Conservation (phyloP, 352 stramenopile genomes). For the Globisporangium recalcitrans region DNA sequence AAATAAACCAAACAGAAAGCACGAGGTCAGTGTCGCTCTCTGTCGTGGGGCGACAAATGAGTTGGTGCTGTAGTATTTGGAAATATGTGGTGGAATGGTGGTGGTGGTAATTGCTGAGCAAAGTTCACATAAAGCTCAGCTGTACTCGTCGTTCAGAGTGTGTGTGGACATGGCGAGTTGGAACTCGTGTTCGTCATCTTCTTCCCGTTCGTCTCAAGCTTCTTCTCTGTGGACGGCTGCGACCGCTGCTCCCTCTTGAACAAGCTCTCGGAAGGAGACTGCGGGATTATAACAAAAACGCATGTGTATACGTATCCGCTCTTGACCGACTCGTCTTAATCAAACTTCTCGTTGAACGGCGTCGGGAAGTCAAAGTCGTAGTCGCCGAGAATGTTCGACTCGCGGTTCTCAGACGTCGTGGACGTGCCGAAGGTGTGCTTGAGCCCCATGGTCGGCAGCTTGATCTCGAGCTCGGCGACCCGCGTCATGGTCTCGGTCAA, state of each 20-base stretch:
- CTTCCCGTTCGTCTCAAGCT: neutral
- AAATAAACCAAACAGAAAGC: too few relatives aligned
- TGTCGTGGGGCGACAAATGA: neutral
- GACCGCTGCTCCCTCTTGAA: neutral
- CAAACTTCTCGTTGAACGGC: conserved; percentile 60
- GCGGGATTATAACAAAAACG: neutral
- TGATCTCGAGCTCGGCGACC: conserved; percentile 79
- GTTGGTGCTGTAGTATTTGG: neutral
- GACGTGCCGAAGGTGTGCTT: conserved; percentile 46
- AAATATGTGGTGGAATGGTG: neutral
- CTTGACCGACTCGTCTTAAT: conserved; percentile 13
- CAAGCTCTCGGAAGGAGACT: conserved; percentile 1
- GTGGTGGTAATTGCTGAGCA: neutral
- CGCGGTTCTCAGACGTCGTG: conserved; percentile 44
- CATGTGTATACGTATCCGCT: too few relatives aligned
- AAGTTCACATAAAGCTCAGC: neutral
- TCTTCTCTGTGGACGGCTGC: neutral
- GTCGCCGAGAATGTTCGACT: conserved; percentile 33
- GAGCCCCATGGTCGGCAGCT: conserved; percentile 38
- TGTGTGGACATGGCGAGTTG: neutral
- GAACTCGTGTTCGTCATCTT: neutral
- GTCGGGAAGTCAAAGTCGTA: conserved; percentile 51
- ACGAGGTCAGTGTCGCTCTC: neutral
- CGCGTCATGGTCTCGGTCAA: conserved; percentile 83
- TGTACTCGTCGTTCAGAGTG: conserved; percentile 5